Evolutionary conservation across 495 filamentous ascomycete species (phyloP), one percentile per base, ranked within the genome.

Genomic region (Penicillium herquei): DNA sequence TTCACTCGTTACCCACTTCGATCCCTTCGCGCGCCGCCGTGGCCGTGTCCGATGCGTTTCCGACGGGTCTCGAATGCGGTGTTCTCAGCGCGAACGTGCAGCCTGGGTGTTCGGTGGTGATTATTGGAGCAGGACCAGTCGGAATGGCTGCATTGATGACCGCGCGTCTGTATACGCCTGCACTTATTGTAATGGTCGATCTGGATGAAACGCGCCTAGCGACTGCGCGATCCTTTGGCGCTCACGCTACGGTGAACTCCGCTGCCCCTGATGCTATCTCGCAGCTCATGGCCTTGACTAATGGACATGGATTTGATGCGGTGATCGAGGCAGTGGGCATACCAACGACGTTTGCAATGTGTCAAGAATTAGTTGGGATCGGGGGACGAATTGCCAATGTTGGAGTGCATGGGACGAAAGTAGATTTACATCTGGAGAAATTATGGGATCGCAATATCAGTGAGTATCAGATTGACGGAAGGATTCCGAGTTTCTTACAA

Each of bases 291-390:
- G 62, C 60, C 3, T 50, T 78, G 26, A 81, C 76, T 0, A 71
- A 72, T 6, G 74, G 71, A 3, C 68, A 71, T 39, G 78, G 77
- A 1, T 80, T 74, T 49, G 79, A 84, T 57, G 66, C 73, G 31
- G 78, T 84, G 18, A 78, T 84, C 48, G 81, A 84, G 60, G 78
- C 75, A 6, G 81, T 83, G 6, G 81, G 81, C 3, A 61, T 77
- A 14, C 74, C 73, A 6, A 71, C 68, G 13, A 78, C 72, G 4
- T 77, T 81, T 56, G 69, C 71, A 32, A 54, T 78, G 51, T 69
- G 68, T 43, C 79, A 81, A 59, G 61, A 71, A n/a, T 48, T 84
- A 10, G 71, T 84, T 3, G 78, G 71, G 5, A 64, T 75, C 0
- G 78, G 78, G 6, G 80, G 79, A 10, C 59, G 70, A 0, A 76